Evolutionary conservation across 805 yeast species (phyloP), one percentile per base, ranked within the genome.

Genomic region (Candida sphagnicola): DNA sequence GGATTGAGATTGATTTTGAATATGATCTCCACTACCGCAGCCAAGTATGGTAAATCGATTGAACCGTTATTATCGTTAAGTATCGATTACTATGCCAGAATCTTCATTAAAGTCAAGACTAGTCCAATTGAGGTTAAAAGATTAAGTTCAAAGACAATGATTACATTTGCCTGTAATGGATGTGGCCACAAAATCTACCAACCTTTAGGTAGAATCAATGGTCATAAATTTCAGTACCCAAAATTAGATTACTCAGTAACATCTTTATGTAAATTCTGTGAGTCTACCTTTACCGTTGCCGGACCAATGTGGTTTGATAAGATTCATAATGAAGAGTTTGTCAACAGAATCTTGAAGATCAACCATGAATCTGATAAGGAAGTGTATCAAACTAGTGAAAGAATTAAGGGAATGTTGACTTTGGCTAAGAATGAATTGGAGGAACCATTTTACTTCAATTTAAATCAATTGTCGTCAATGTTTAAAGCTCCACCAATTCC

Each of bases 221-320:
- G 53, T 44, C 56, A 66, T 49, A 79, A 83, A 53, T 85, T 66
- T 56, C 80, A 84, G 19, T 72, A 80, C 28, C 71, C 72, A 2
- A 56, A 56, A 33, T 77, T 72, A 45, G 85, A 85, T 3, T 82
- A 82, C 0, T 73, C 80, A 3, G 72, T 80, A 2, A 77, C 80
- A 8, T 61, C 73, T 6, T 55, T 68, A 30, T 93, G 99, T 63
- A 54, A 70, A 18, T 80, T 71, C 57, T 93, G 99, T 65, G 81
- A 75, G 1, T 72, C 68, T 42, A 72, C 77, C 2, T 77, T 77
- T 57, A 95, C 86, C 56, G 57, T 93, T 25, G 89, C 91, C 5
- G 99, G 99, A 3, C 99, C 99, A 43, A 85, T 93, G 96, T 93
- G 95, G 85, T 39, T 39, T 6, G 89, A 80, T 8, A 68, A 74